phyloP scores from a whole-genome alignment of 352 stramenopile species.

The Globisporangium radiosum region DNA sequence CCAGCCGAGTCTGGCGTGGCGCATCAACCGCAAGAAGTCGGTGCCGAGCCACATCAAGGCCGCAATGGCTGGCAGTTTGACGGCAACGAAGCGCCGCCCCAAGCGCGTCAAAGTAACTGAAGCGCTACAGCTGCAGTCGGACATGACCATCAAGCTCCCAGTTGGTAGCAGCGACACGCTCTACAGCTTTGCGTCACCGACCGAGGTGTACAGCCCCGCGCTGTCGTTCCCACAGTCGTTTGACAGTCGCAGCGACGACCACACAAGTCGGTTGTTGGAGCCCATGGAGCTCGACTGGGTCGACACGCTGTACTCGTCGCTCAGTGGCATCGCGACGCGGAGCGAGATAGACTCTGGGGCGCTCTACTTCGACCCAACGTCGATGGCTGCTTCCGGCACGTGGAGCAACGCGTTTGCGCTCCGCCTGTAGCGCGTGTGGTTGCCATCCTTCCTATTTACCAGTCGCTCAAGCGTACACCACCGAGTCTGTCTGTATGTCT shows the following conservation, averaged over 20 bases:
- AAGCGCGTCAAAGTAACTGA: background rate
- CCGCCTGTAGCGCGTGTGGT: no score
- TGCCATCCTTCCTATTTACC: no score
- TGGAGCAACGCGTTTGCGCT: no score
- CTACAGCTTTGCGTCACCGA: constrained; percentile 31
- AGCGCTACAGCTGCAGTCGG: background rate
- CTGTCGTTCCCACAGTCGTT: constrained; percentile 21
- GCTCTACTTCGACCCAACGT: no score
- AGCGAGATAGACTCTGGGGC: background rate
- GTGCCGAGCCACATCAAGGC: constrained; percentile 5
- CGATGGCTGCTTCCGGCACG: no score
- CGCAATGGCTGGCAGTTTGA: background rate
- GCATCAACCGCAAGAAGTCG: constrained; percentile 61
- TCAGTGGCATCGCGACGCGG: constrained; percentile 19
- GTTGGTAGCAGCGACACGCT: constrained; percentile 3
- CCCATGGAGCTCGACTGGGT: constrained; percentile 34
- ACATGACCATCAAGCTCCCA: constrained; percentile 38
- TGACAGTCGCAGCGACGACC: constrained; percentile 4
- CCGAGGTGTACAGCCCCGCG: constrained; percentile 23
- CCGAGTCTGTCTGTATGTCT: no score
- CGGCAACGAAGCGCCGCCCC: background rate
- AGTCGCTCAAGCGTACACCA: no score
- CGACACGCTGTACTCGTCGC: constrained; percentile 43
- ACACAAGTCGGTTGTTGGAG: background rate
- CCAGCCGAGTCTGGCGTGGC: constrained; percentile 43